phyloP scores from a whole-genome alignment of 305 asterid species.

The Ajuga reptans region DNA sequence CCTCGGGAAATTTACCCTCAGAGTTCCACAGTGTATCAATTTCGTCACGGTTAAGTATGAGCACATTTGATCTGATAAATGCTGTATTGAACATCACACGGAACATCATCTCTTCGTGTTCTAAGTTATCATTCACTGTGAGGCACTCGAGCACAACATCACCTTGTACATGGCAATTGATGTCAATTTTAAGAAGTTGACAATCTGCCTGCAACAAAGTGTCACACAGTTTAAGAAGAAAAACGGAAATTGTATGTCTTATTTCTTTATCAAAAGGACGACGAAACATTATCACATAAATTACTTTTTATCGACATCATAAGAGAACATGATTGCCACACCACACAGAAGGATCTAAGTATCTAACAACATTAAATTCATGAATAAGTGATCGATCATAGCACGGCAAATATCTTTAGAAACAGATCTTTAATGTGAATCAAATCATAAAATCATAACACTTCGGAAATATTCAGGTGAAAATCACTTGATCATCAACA shows the following conservation, averaged over 20 bases:
- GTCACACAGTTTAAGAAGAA: slow-evolving; percentile 15
- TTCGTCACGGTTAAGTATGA: slow-evolving; percentile 48
- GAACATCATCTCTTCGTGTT: slow-evolving; percentile 51
- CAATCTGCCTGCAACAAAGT: slow-evolving; percentile 51
- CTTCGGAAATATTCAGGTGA: not conserved
- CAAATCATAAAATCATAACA: not conserved
- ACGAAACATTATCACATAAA: not conserved
- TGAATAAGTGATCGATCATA: no score
- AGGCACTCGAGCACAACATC: slow-evolving; percentile 70
- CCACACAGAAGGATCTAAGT: no score
- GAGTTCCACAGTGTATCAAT: slow-evolving; percentile 49
- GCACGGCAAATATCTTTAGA: not conserved
- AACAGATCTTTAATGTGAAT: not conserved
- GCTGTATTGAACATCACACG: slow-evolving; percentile 68
- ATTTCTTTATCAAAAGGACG: no score
- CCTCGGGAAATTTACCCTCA: slow-evolving; percentile 42
- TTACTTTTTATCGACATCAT: no score
- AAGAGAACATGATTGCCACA: no score
- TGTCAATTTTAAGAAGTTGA: slow-evolving; percentile 48
- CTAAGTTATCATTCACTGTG: slow-evolving; percentile 34
- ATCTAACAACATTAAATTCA: no score
- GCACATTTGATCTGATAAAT: slow-evolving; percentile 44
- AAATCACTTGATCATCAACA: not conserved
- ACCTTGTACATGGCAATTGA: slow-evolving; percentile 64
- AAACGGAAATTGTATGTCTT: no score